Conservation (phyloP, 2,329 filamentous ascomycete species). For the Apiospora koreana region DNA sequence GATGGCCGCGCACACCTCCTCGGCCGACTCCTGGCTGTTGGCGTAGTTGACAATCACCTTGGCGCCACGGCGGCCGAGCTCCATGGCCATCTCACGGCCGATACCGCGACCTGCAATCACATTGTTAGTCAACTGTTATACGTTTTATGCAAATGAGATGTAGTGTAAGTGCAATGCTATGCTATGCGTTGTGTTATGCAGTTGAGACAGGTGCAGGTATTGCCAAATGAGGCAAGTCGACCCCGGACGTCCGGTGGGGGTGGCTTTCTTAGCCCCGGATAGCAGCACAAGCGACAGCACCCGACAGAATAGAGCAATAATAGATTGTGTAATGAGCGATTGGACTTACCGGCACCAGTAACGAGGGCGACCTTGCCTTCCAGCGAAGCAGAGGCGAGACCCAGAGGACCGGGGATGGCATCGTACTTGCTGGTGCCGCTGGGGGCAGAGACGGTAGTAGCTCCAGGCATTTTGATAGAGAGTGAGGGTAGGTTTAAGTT, state of each 20-base stretch:
- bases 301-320: neutral
- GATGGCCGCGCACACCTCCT: constrained; percentile 67
- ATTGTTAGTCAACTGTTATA: constrained; percentile 15
- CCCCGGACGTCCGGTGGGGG: constrained; percentile 17
- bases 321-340: neutral
- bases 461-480: constrained; percentile 34
- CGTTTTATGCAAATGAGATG: constrained; percentile 12
- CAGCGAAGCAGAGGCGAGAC: constrained; percentile 39
- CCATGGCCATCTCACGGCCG: constrained; percentile 65
- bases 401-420: constrained; percentile 39
- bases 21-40: constrained; percentile 64
- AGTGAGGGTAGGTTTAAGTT: neutral
- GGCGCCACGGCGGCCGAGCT: constrained; percentile 65
- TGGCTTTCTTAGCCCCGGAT: neutral
- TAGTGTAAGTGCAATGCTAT: too few relatives aligned
- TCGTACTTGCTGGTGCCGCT: constrained; percentile 34
- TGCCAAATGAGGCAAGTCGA: neutral
- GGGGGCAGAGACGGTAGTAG: constrained; percentile 19
- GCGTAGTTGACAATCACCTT: constrained; percentile 70
- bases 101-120: constrained; percentile 58
- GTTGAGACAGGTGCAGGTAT: neutral
- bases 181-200: neutral
- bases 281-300: neutral
- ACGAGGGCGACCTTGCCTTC: constrained; percentile 40
- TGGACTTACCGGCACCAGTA: constrained; percentile 39